phyloP scores from a whole-genome alignment of 768 basidiomycete species.

The Lentinula sp. region DNA sequence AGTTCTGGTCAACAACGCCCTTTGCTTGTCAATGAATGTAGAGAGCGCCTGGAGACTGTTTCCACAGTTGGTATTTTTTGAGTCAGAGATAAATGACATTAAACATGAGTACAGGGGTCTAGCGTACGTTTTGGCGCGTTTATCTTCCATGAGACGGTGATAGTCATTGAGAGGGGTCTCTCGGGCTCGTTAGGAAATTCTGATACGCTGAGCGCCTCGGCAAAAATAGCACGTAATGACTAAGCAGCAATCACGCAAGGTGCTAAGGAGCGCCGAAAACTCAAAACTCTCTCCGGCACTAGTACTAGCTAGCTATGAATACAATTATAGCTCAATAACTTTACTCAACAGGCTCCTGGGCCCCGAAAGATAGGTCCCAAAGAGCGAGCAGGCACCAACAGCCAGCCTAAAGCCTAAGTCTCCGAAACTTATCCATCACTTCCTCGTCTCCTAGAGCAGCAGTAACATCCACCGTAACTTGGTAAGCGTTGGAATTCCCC shows the following conservation, averaged over 20 bases:
- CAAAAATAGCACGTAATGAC: not conserved
- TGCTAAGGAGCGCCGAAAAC: not conserved
- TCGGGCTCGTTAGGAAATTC: not conserved
- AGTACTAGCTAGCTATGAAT: no score
- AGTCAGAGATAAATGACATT: not conserved
- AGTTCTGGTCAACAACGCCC: conserved; percentile 5
- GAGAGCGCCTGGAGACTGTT: conserved; percentile 6
- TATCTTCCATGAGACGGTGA: conserved; percentile 5
- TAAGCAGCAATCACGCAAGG: not conserved
- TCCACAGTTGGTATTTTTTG: not conserved
- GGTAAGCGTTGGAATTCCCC: not conserved
- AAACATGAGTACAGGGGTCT: not conserved
- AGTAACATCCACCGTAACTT: not conserved
- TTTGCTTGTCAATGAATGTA: conserved; percentile 4
- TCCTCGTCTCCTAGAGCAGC: not conserved
- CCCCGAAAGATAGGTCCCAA: no score
- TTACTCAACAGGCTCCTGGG: no score
- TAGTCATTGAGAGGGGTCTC: conserved; percentile 6
- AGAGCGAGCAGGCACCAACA: no score
- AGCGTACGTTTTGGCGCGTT: conserved; percentile 8
- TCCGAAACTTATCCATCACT: not conserved
- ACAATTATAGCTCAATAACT: no score
- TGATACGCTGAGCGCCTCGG: not conserved
- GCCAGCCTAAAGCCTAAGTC: not conserved
- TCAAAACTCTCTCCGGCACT: no score